Evolutionary conservation across 73 alveolate species (phyloP).

Genomic region (Paramecium sonneborni): DNA sequence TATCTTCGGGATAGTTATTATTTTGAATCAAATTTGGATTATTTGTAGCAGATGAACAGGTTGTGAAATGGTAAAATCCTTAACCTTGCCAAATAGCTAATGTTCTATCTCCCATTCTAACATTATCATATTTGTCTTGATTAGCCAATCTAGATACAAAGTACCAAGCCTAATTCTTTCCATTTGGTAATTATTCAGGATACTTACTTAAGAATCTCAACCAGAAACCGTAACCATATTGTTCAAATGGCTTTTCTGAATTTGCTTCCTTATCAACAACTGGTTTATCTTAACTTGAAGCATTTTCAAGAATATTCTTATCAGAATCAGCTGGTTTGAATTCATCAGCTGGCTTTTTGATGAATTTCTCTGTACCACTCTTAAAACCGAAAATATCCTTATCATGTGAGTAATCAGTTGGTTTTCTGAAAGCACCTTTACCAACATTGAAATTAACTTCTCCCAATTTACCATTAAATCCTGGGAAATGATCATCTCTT

Average conservation of each 20-base stretch:
- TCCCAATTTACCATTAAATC: conserved; percentile 3
- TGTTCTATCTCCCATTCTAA: conserved; percentile 58
- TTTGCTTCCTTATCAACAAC: background rate
- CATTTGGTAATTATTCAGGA: conserved; percentile 9
- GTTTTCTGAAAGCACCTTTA: background rate
- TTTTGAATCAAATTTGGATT: conserved; percentile 28
- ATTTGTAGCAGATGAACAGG: background rate
- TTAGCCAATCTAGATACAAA: conserved; percentile 30
- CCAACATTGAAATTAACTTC: background rate
- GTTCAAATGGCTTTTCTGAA: background rate
- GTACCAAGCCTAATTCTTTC: conserved; percentile 52
- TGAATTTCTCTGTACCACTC: background rate
- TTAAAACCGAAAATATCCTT: conserved; percentile 27
- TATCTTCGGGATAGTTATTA: conserved; percentile 47
- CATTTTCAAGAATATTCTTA: background rate
- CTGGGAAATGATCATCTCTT: conserved; percentile 34
- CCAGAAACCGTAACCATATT: conserved; percentile 53
- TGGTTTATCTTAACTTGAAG: conserved; percentile 10
- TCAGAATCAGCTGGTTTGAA: conserved; percentile 34
- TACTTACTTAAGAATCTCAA: background rate
- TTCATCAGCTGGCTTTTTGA: conserved; percentile 2
- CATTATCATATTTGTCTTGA: background rate
- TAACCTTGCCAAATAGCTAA: conserved; percentile 58
- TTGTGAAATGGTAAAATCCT: conserved; percentile 56
- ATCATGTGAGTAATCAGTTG: background rate